Percentiles rank a stretch among this genome's conserved stretches.
Evolutionary conservation across 495 filamentous ascomycete species (phyloP).

Genomic region (Rhizodiscina lignyota): DNA sequence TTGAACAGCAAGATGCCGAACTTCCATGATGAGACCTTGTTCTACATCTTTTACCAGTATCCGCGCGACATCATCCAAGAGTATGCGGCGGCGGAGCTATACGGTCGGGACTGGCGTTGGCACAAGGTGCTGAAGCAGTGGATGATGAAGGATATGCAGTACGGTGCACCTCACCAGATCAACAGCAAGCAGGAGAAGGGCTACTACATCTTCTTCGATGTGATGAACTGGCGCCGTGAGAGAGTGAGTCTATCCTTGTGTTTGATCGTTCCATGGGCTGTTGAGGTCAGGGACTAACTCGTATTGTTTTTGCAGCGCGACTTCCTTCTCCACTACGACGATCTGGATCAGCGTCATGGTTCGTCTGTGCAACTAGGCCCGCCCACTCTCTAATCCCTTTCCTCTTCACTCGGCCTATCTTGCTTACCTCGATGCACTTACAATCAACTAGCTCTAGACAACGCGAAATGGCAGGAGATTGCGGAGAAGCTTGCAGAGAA

Average conservation of each 20-base stretch:
- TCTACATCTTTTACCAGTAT: conserved; percentile 90
- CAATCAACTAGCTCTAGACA: no score
- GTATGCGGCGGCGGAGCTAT: conserved; percentile 60
- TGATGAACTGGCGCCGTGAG: conserved; percentile 66
- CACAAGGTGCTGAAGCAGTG: conserved; percentile 79
- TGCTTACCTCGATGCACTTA: no score
- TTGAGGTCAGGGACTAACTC: conserved; percentile 3
- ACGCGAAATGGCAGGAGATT: no score
- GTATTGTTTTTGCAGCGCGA: conserved; percentile 39
- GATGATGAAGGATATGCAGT: conserved; percentile 73
- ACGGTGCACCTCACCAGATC: conserved; percentile 48
- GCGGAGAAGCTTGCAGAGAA: no score
- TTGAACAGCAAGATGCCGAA: conserved; percentile 60
- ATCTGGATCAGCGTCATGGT: conserved; percentile 52
- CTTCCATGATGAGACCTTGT: conserved; percentile 81
- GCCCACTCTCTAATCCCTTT: no score
- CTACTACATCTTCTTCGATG: conserved; percentile 80
- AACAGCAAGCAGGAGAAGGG: conserved; percentile 61
- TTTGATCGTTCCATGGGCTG: background rate
- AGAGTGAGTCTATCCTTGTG: conserved; percentile 37
- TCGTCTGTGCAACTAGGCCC: no score
- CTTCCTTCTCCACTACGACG: conserved; percentile 62
- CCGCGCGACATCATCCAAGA: conserved; percentile 74
- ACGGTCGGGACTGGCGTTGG: conserved; percentile 74
- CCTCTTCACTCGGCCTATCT: no score